Conservation (phyloP, 2,329 filamentous ascomycete genomes). For the Byssochlamys sp. region DNA sequence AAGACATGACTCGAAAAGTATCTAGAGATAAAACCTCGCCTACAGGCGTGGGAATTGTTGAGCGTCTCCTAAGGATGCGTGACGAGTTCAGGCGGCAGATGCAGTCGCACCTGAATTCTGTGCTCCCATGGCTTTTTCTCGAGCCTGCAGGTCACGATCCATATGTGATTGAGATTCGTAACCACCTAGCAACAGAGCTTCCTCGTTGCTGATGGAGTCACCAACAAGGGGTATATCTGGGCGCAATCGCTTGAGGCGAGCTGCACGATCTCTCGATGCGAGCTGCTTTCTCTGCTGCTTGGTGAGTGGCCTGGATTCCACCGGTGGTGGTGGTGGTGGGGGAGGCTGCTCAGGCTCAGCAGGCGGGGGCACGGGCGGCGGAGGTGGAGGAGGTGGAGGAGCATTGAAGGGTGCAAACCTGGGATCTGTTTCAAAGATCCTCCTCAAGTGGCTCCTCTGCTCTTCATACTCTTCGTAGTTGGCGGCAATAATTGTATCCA, state of each 20-base stretch:
- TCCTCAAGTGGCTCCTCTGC: conserved; percentile 56
- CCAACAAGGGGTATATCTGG: conserved; percentile 21
- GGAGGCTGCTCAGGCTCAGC: conserved; percentile 8
- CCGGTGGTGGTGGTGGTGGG: conserved; percentile 1
- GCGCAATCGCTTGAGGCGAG: conserved; percentile 19
- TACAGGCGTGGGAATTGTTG: neutral
- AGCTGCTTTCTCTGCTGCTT: conserved; percentile 19
- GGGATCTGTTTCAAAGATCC: conserved; percentile 39
- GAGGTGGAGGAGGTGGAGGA: conserved; percentile 16
- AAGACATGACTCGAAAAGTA: neutral
- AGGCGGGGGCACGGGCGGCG: conserved; percentile 16
- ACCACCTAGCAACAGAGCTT: conserved; percentile 21
- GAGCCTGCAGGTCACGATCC: conserved; percentile 19
- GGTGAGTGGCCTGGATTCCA: conserved; percentile 10
- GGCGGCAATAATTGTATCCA: conserved; percentile 63
- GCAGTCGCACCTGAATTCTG: neutral
- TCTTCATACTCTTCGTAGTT: conserved; percentile 66
- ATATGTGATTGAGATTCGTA: conserved; percentile 23
- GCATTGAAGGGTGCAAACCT: conserved; percentile 21
- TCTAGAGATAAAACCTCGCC: neutral
- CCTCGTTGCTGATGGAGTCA: conserved; percentile 17
- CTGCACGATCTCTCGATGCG: conserved; percentile 20
- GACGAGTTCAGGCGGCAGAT: neutral
- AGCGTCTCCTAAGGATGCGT: neutral
- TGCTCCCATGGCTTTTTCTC: conserved; percentile 13